Evolutionary conservation across 805 yeast genomes (phyloP).

Genomic region (Torulaspora quercuum): DNA sequence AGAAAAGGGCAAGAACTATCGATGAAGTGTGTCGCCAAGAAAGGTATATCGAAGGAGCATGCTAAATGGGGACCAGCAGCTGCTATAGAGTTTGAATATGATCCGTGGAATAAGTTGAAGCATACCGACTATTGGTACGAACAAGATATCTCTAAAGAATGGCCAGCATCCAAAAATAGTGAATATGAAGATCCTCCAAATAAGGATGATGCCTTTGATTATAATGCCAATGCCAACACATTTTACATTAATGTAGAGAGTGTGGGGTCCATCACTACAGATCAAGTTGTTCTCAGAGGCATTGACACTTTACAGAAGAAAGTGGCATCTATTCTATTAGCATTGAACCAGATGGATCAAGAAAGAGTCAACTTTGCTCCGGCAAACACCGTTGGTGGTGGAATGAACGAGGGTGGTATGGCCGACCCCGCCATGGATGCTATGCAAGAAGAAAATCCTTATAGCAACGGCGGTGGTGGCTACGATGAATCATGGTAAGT

Average conservation of each 20-base stretch:
- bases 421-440: slow-evolving; percentile 36
- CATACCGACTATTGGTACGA: slow-evolving; percentile 98
- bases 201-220: slow-evolving; percentile 83
- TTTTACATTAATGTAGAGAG: slow-evolving; percentile 91
- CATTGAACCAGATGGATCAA: slow-evolving; percentile 47
- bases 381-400: slow-evolving; percentile 45
- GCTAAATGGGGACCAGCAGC: slow-evolving; percentile 98
- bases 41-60: slow-evolving; percentile 96
- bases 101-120: slow-evolving; percentile 96
- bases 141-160: slow-evolving; percentile 78
- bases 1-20: slow-evolving; percentile 89
- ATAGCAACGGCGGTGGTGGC: slow-evolving; percentile 35
- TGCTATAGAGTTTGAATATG: slow-evolving; percentile 94
- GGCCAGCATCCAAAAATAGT: slow-evolving; percentile 88
- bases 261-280: slow-evolving; percentile 82
- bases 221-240: slow-evolving; percentile 71
- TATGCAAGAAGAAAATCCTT: slow-evolving; percentile 31
- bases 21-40: slow-evolving; percentile 90
- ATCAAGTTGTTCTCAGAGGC: slow-evolving; percentile 83
- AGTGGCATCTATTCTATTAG: slow-evolving; percentile 84
- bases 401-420: slow-evolving; percentile 35
- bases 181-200: slow-evolving; percentile 96
- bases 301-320: slow-evolving; percentile 83
- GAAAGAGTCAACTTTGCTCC: slow-evolving; percentile 40
- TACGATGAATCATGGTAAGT: slow-evolving; percentile 37